Base-by-base conservation (phyloP, 2,329 filamentous ascomycete species). In the Graphilbum fragrans region DNA sequence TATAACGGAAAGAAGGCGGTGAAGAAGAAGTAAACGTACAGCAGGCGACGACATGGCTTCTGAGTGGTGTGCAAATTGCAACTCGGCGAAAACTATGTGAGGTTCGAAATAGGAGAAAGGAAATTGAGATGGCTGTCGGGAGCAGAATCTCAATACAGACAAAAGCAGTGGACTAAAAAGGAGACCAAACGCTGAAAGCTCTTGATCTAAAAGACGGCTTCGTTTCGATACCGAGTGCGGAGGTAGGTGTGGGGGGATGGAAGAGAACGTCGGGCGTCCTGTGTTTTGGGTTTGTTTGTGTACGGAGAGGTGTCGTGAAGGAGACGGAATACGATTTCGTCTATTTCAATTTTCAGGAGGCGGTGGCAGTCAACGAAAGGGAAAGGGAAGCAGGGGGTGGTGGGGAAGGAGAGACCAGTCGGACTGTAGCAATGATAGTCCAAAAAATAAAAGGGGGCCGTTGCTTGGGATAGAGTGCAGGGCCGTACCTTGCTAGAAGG, bases 41-140 rank as follows among this genome's bases (percentile, higher is more conserved):
- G 55, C 57, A 44, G 55, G 55, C 44, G 55, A 52, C 50, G 54
- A 56, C 54, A 56, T 56, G 46, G 41, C 46, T 44, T 40, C 35
- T 38, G 46, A 41, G 39, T 39, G 39, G 37, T 36, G 35, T 5
- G 29, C 12, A 16, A n/a, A n/a, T n/a, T n/a, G n/a, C n/a, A n/a
- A n/a, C n/a, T n/a, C n/a, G n/a, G n/a, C n/a, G n/a, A n/a, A n/a
- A n/a, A n/a, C n/a, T n/a, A n/a, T n/a, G n/a, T n/a, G n/a, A n/a
- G n/a, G n/a, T n/a, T n/a, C n/a, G n/a, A n/a, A n/a, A n/a, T n/a
- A n/a, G n/a, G n/a, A n/a, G n/a, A n/a, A n/a, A n/a, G n/a, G n/a
- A n/a, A n/a, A n/a, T n/a, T n/a, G n/a, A n/a, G n/a, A n/a, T n/a
- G n/a, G n/a, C n/a, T n/a, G n/a, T n/a, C n/a, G n/a, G n/a, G n/a